Evolutionary conservation across 495 filamentous ascomycete genomes (phyloP).

Genomic region (Extremus antarcticus): DNA sequence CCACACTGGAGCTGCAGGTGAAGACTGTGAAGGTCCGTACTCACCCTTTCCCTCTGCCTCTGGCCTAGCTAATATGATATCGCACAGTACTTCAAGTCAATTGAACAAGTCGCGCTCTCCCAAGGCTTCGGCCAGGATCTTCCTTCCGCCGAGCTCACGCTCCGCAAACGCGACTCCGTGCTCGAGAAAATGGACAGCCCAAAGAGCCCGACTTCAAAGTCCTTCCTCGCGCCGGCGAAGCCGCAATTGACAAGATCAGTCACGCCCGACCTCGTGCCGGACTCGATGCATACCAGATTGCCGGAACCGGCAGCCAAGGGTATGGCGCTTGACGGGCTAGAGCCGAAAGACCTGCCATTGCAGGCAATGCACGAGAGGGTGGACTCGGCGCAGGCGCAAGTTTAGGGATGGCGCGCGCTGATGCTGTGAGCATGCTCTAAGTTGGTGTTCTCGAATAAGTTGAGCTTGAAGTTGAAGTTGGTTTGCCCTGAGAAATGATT

Average conservation of each 20-base stretch:
- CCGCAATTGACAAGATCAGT: constrained; percentile 14
- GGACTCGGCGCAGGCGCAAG: constrained; percentile 4
- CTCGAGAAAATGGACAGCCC: constrained; percentile 24
- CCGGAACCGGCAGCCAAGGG: not conserved
- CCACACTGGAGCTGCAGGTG: constrained; percentile 70
- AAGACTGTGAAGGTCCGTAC: constrained; percentile 65
- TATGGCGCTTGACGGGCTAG: constrained; percentile 6
- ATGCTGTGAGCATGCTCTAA: not conserved
- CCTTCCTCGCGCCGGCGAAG: constrained; percentile 1
- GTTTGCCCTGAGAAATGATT: no score
- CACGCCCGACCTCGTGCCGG: constrained; percentile 23
- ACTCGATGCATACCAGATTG: constrained; percentile 18
- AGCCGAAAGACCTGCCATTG: constrained; percentile 12
- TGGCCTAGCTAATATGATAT: constrained; percentile 4
- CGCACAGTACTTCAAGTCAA: constrained; percentile 58
- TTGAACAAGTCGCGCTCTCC: constrained; percentile 46
- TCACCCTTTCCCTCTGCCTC: not conserved
- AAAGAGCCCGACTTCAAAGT: constrained; percentile 11
- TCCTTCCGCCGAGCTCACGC: constrained; percentile 29
- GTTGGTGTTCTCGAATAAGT: no score
- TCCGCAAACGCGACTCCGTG: constrained; percentile 26
- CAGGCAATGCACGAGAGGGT: constrained; percentile 10
- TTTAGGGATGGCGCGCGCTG: not conserved
- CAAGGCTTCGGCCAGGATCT: constrained; percentile 51
- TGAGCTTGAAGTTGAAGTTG: no score